Conservation (phyloP, 2,329 filamentous ascomycete genomes). For the Cylindrodendrum hubeiense region DNA sequence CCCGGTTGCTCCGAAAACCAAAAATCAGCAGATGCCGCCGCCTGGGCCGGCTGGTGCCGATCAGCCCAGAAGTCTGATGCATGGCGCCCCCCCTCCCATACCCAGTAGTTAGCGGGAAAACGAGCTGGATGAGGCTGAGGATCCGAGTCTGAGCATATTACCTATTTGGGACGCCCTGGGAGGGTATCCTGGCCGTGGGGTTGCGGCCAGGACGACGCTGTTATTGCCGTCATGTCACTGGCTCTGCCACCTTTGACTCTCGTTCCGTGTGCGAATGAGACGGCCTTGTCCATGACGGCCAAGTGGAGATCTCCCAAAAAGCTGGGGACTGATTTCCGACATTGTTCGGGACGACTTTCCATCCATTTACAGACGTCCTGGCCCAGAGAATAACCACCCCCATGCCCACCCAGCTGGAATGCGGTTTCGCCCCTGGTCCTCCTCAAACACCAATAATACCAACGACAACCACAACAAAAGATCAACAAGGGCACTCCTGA, state of each 20-base stretch:
- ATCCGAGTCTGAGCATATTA: neutral
- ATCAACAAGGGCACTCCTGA: neutral
- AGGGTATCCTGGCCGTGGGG: constrained; percentile 2
- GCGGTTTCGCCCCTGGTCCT: neutral
- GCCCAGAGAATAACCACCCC: neutral
- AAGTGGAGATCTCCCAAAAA: neutral
- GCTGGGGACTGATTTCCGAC: neutral
- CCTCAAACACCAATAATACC: neutral
- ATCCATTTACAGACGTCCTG: too few species aligned
- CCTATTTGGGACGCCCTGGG: constrained; percentile 2
- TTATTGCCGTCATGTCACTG: neutral
- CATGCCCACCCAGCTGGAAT: neutral
- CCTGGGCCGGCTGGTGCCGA: constrained; percentile 13
- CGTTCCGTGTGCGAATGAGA: neutral
- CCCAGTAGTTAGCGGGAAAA: neutral
- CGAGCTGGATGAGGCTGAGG: neutral
- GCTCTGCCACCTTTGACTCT: neutral
- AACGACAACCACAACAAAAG: neutral
- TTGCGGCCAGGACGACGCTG: neutral
- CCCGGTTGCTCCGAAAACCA: neutral
- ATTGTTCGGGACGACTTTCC: too few species aligned
- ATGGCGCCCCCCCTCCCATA: neutral
- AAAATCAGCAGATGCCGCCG: constrained; percentile 22
- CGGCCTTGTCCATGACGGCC: neutral
- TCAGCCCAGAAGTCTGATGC: constrained; percentile 31